Evolutionary conservation across 1,139 yeast genomes (phyloP).

Genomic region (Kodamaea alishanica): DNA sequence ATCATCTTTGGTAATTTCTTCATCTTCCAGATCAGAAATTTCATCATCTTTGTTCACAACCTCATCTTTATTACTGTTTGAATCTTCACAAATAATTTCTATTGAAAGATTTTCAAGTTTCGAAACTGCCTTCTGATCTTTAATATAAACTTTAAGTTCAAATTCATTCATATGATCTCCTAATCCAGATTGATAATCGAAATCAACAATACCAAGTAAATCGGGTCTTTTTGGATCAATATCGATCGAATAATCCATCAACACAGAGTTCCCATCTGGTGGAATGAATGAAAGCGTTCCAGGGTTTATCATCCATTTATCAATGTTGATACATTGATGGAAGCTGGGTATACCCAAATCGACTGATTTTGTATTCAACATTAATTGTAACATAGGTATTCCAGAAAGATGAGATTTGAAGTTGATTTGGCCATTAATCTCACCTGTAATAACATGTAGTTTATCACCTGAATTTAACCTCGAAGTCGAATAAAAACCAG

Average conservation of each 20-base stretch:
- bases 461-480: constrained; percentile 13
- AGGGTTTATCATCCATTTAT: constrained; percentile 37
- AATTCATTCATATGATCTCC: constrained; percentile 69
- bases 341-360: constrained; percentile 49
- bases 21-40: constrained; percentile 9
- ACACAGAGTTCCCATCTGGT: constrained; percentile 74
- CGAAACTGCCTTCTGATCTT: constrained; percentile 46
- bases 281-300: constrained; percentile 68
- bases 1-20: constrained; percentile 1
- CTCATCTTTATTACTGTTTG: constrained; percentile 2
- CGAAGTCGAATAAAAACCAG: constrained; percentile 19
- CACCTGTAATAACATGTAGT: constrained; percentile 48
- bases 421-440: constrained; percentile 62
- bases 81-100: constrained; percentile 37
- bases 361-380: constrained; percentile 43
- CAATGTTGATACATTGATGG: constrained; percentile 55
- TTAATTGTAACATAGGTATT: constrained; percentile 63
- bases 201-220: constrained; percentile 53
- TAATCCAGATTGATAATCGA: constrained; percentile 58
- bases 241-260: constrained; percentile 66
- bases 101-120: constrained; percentile 57
- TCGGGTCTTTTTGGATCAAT: constrained; percentile 25
- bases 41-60: constrained; percentile 11
- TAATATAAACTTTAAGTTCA: constrained; percentile 62
- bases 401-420: constrained; percentile 73